Evolutionary conservation across 768 basidiomycete species (phyloP).

Genomic region (Calvatia gigantea): DNA sequence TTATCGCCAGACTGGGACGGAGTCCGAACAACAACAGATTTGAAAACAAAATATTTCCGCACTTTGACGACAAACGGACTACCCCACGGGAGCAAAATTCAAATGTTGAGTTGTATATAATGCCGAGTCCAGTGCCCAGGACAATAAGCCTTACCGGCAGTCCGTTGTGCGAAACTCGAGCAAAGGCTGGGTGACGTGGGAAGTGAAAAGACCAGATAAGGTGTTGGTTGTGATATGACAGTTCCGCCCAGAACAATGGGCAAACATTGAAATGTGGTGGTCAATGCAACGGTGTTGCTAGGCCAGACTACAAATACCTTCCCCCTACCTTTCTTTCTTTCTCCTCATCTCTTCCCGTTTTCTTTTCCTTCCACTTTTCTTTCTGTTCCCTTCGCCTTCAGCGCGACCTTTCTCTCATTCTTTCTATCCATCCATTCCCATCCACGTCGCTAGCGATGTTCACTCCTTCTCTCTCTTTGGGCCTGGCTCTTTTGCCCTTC

Average conservation of each 20-base stretch:
- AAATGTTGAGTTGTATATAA: background rate
- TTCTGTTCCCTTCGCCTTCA: slow-evolving; percentile 22
- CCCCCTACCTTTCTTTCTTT: slow-evolving; percentile 21
- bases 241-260: slow-evolving; percentile 8
- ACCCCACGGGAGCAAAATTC: background rate
- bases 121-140: background rate
- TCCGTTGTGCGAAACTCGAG: background rate
- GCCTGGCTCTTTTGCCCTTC: slow-evolving; percentile 47
- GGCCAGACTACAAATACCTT: slow-evolving; percentile 7
- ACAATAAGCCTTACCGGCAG: background rate
- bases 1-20: too few relatives aligned
- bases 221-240: background rate
- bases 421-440: slow-evolving; percentile 26
- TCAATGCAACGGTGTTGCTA: background rate
- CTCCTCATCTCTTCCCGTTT: slow-evolving; percentile 24
- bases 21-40: too few relatives aligned
- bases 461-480: slow-evolving; percentile 37
- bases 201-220: background rate
- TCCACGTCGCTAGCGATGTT: slow-evolving; percentile 44
- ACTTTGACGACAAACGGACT: background rate
- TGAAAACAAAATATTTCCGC: background rate
- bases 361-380: slow-evolving; percentile 16
- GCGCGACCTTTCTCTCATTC: slow-evolving; percentile 20
- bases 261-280: background rate
- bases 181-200: background rate